Evolutionary conservation across 75 land plant species (phyloP), one percentile per base, ranked within the genome.

Genomic region (Picea glauca): DNA sequence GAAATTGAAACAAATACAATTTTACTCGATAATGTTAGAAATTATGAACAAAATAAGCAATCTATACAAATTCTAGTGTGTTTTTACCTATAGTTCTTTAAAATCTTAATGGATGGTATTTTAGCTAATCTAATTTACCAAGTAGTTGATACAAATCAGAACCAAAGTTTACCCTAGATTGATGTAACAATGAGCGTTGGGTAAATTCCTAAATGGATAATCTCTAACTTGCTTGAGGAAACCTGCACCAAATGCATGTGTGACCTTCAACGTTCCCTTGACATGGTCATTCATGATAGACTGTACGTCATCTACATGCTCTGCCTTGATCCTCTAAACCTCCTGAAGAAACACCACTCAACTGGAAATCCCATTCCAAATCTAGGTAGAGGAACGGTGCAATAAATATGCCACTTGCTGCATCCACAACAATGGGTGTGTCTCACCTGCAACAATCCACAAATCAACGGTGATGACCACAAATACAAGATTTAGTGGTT

Each of bases 211-310:
- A 0, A 72, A 72, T 14, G 43, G 9, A 9, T 26, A 26, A 26
- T 26, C 26, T 32, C 63, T 56, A 80, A 94, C 98, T 90, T 91
- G 26, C 26, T 26, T 26, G 26, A 26, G 26, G 26, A 26, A 26
- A 26, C 26, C 26, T 26, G 26, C 26, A 26, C 26, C 26, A 26
- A 26, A 26, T 26, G 26, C 26, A 26, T 26, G 26, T 26, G 98
- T 95, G 79, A 95, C 98, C 78, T 92, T 92, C 92, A 95, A 75
- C 15, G 90, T 89, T 15, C 98, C 98, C 80, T 95, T 95, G n/a
- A 95, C 98, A 58, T 93, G 92, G 62, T 91, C 98, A 72, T 95
- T 93, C 59, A 81, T 66, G 56, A 95, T 86, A 26, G 93, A 85
- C 65, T 76, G 78, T 70, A 85, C 82, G 85, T 95, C 98, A 81